Base-by-base conservation (phyloP, 345 rosid species). In the Syzygium jambos region DNA sequence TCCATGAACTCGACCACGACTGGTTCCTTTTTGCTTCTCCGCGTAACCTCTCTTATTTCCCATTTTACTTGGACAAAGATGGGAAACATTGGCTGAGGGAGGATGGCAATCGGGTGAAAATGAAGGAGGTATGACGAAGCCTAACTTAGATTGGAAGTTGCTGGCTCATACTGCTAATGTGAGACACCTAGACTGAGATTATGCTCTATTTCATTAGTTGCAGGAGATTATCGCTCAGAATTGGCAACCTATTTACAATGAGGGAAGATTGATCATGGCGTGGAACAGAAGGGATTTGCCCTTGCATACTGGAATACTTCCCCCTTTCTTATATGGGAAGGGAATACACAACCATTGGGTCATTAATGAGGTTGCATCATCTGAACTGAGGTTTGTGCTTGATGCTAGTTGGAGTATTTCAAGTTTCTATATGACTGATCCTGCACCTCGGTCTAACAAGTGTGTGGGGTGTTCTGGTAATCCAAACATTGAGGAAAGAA, bases 11-110 rank as follows among this genome's bases (percentile, higher is more conserved):
- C 34, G 92, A 94, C 78, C 86, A 56, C 51, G 95, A 93, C 63
- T 97, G 99, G 99, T 94, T 96, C 88, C 97, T 98, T 59, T 91
- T 95, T 53, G 94, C 98, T 91, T 95, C 95, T 25, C 87, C 93
- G 4, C 89, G 85, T 46, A 89, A 90, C 21, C 85, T 92, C 89
- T 92, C 98, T 27, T 56, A 85, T 86, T 93, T 95, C 86, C 98
- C 96, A 0, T 95, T 93, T 89, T 87, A 85, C 56, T 90, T 94
- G 91, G 93, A 92, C 86, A 89, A 90, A n/a, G 85, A 89, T 41
- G 96, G 97, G 54, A 91, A 89, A 65, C 92, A 88, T 54, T 96
- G 98, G 98, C 87, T 91, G 61, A 94, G 88, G 82, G 87, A 89
- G 87, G 93, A 86, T 86, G 96, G 94, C 11, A 91, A 89, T 87